phyloP scores from a whole-genome alignment of 2,329 filamentous ascomycete genomes.

The Alternaria consortialis region DNA sequence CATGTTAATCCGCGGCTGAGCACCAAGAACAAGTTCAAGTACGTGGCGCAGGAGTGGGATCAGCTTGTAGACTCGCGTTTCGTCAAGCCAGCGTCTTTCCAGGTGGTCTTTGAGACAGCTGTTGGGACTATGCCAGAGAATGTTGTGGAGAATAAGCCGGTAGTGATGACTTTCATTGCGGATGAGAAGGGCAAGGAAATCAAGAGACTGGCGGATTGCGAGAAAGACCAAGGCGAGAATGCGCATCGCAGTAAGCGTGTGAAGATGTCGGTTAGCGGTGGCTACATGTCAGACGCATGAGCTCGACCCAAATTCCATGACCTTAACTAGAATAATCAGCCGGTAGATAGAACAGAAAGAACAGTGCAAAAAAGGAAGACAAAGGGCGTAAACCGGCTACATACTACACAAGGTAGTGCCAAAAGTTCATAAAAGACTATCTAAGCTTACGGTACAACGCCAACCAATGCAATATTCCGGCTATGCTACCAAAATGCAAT shows the following conservation, averaged over 20 bases:
- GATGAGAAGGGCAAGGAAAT: not conserved
- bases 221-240: not conserved
- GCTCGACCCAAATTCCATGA: not conserved
- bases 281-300: not conserved
- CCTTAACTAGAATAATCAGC: not conserved
- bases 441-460: not conserved
- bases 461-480: not conserved
- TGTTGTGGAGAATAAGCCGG: not conserved
- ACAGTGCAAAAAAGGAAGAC: not conserved
- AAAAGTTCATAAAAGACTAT: not conserved
- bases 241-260: constrained; percentile 12
- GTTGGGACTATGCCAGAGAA: not conserved
- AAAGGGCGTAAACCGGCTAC: not conserved
- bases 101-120: constrained; percentile 16
- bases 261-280: not conserved
- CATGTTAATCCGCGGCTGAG: constrained; percentile 7
- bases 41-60: constrained; percentile 28
- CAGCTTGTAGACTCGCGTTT: constrained; percentile 21
- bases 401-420: not conserved
- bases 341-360: not conserved
- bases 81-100: constrained; percentile 20
- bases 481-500: not conserved
- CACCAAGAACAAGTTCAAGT: constrained; percentile 10
- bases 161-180: not conserved
- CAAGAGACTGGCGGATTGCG: not conserved